Conservation (phyloP, 768 basidiomycete genomes). For the Panus rudis region DNA sequence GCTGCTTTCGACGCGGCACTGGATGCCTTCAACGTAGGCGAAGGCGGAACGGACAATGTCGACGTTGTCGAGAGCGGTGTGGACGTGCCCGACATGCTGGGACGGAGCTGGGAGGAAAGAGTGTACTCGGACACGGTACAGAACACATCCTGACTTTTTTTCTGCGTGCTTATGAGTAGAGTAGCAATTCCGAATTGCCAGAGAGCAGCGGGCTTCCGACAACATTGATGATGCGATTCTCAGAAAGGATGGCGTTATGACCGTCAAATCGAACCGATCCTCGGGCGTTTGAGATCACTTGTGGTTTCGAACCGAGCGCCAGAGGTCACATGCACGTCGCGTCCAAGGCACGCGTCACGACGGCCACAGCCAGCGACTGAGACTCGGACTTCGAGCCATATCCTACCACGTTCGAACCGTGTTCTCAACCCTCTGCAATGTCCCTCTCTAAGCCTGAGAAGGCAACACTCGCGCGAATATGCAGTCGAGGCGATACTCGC, state of each 20-base stretch:
- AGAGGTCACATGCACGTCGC: too few species aligned
- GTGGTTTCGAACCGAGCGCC: too few species aligned
- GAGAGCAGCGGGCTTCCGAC: background rate
- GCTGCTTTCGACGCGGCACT: background rate
- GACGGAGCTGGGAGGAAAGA: background rate
- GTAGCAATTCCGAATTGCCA: too few species aligned
- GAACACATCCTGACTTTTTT: background rate
- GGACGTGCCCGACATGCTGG: constrained; percentile 17
- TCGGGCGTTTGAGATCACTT: too few species aligned
- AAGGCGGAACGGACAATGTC: constrained; percentile 26
- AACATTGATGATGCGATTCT: background rate
- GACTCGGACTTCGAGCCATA: too few species aligned
- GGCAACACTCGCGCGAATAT: background rate
- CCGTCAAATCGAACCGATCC: too few species aligned
- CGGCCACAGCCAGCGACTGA: too few species aligned
- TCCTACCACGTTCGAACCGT: background rate
- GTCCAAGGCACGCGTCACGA: too few species aligned
- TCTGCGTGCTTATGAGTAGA: background rate
- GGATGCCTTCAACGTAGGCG: constrained; percentile 20
- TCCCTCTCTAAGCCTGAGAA: background rate
- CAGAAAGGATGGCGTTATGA: background rate
- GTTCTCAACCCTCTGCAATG: background rate
- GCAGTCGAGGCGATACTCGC: constrained; percentile 25
- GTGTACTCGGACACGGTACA: background rate
- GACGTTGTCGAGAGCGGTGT: constrained; percentile 25